Evolutionary conservation across 2,329 filamentous ascomycete genomes (phyloP), one percentile per base, ranked within the genome.

Genomic region (Fusarium setosum): DNA sequence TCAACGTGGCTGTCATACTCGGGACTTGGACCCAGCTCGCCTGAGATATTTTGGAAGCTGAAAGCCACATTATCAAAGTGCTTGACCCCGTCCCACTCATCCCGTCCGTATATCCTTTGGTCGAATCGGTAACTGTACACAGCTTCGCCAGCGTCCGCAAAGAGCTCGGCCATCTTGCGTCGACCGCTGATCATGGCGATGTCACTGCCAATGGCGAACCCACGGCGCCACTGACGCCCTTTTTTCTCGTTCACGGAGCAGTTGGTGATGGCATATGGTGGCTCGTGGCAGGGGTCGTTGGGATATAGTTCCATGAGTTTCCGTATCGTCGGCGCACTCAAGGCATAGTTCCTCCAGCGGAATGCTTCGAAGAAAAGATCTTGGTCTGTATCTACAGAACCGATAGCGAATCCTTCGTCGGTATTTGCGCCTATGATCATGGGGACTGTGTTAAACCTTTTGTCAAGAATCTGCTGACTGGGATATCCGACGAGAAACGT

Each of bases 111-210:
- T 20, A 77, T 72, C n/a, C 75, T 73, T 56, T 82, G 82, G 65
- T 84, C 82, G 55, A 85, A 84, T 3, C 82, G 80, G 72, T 84
- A 85, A 59, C 80, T 82, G 62, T 79, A 85, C 1, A 83, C 80
- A 5, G 74, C 58, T 17, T 74, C 62, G 2, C 73, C 73, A 1
- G 68, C 73, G 5, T 65, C 60, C 1, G 80, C 68, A 56, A 77
- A 83, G 3, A 80, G 68, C 63, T 83, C 78, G 13, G 78, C 80
- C 71, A 82, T 78, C 53, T 80, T 80, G 24, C 83, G 77, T 2
- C 82, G 75, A 12, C 80, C 80, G 2, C 80, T 79, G 50, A 83
- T 79, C 78, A 85, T 84, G 29, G 83, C 80, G 6, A 84, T 68
- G 51, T 85, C 83, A 1, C 78, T 78, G 2, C 79, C 81, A n/a